A percentile compares a stretch with the other conserved stretches of the same genome.
phyloP scores from a whole-genome alignment of 257 asterid species.

The Asclepias syriaca region DNA sequence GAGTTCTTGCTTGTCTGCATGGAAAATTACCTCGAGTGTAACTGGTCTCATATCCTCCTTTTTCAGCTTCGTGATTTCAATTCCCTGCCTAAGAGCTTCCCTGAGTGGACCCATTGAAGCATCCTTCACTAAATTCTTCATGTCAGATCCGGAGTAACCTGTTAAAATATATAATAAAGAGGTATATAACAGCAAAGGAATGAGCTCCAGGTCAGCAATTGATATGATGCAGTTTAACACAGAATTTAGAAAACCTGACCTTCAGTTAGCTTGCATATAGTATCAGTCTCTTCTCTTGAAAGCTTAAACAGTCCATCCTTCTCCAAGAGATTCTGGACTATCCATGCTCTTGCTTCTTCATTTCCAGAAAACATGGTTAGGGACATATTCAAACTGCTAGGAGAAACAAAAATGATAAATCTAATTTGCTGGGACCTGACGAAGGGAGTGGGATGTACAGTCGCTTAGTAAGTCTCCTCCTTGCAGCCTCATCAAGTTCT shows the following conservation, averaged over 20 bases:
- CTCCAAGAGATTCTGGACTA: conserved; percentile 67
- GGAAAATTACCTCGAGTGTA: conserved; percentile 54
- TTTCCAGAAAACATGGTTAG: conserved; percentile 20
- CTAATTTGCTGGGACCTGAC: conserved; percentile 49
- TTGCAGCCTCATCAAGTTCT: conserved; percentile 99
- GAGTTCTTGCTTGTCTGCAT: not conserved
- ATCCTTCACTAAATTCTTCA: conserved; percentile 98
- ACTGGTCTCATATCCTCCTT: conserved; percentile 94
- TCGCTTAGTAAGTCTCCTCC: conserved; percentile 95
- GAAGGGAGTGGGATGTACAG: conserved; percentile 95
- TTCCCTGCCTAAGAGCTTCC: conserved; percentile 80
- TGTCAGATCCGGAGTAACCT: conserved; percentile 99
- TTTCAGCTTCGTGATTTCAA: conserved; percentile 70
- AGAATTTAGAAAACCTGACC: conserved; percentile 37
- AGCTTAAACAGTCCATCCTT: conserved; percentile 87
- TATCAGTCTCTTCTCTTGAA: conserved; percentile 58
- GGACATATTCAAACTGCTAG: conserved; percentile 7
- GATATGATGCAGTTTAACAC: conserved; percentile 11
- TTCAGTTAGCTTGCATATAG: conserved; percentile 74
- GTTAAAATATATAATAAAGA: conserved; percentile 3
- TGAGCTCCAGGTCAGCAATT: conserved; percentile 9
- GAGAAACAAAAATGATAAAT: not conserved
- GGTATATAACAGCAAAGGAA: conserved; percentile 6
- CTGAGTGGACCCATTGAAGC: conserved; percentile 98
- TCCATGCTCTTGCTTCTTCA: conserved; percentile 97